Evolutionary conservation across 345 rosid genomes (phyloP).

Genomic region (Salix caprea): DNA sequence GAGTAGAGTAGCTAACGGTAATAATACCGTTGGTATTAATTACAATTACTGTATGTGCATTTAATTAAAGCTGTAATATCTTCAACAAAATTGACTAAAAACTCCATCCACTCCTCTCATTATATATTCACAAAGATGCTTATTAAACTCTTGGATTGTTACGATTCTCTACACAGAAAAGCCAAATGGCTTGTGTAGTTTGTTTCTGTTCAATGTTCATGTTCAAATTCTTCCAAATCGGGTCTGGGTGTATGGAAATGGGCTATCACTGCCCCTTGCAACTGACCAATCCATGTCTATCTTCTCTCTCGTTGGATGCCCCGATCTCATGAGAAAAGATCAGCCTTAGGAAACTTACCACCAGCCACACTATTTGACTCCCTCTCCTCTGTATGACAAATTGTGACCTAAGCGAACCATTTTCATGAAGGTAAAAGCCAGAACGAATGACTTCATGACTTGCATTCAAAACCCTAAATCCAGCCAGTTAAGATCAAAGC

Average conservation of each 20-base stretch:
- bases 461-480: not conserved
- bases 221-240: not conserved
- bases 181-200: not conserved
- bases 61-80: no score
- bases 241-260: not conserved
- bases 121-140: not conserved
- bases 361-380: not conserved
- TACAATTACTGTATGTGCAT: no score
- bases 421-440: not conserved
- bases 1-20: no score
- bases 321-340: not conserved
- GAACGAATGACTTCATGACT: not conserved
- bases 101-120: not conserved
- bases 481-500: no score
- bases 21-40: no score
- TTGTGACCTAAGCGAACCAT: not conserved
- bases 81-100: no score
- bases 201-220: not conserved
- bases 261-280: no score
- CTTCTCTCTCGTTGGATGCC: not conserved
- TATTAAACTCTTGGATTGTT: no score
- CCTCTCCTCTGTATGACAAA: not conserved
- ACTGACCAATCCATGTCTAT: no score
- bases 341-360: not conserved
- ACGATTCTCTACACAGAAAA: not conserved